Conservation (phyloP, 2,329 filamentous ascomycete species). For the Herpomyces periplanetae region DNA sequence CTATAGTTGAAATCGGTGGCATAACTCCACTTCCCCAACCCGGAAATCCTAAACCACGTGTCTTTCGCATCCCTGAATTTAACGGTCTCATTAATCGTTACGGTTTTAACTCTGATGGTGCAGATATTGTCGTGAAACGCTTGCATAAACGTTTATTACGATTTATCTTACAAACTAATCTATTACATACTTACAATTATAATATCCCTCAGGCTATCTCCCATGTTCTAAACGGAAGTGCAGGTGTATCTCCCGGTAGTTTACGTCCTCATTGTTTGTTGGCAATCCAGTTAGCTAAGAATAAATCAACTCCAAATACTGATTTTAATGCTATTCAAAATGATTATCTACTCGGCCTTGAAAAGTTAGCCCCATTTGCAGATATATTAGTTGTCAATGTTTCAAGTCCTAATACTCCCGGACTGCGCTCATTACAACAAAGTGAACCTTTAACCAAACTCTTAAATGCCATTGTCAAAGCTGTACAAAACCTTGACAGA, state of each 20-base stretch:
- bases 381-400: constrained; percentile 96
- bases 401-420: constrained; percentile 78
- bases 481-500: constrained; percentile 25
- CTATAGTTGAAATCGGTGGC: constrained; percentile 65
- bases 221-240: constrained; percentile 33
- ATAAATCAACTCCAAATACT: constrained; percentile 52
- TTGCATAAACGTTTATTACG: constrained; percentile 35
- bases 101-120: constrained; percentile 64
- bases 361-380: constrained; percentile 43
- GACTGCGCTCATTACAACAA: constrained; percentile 50
- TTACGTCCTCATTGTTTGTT: constrained; percentile 33
- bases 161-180: constrained; percentile 30
- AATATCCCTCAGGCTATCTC: constrained; percentile 21
- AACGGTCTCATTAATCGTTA: constrained; percentile 81
- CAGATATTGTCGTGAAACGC: constrained; percentile 42
- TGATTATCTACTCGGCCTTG: constrained; percentile 60
- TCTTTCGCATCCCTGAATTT: constrained; percentile 48
- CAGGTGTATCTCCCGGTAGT: constrained; percentile 41
- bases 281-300: constrained; percentile 81
- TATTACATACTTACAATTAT: too few species aligned
- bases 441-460: constrained; percentile 44
- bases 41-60: constrained; percentile 52
- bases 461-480: constrained; percentile 38
- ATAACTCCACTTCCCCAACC: constrained; percentile 52
- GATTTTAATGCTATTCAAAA: constrained; percentile 43